Evolutionary conservation across 805 yeast species (phyloP).

Genomic region (Saccharomycopsis fibuligera): DNA sequence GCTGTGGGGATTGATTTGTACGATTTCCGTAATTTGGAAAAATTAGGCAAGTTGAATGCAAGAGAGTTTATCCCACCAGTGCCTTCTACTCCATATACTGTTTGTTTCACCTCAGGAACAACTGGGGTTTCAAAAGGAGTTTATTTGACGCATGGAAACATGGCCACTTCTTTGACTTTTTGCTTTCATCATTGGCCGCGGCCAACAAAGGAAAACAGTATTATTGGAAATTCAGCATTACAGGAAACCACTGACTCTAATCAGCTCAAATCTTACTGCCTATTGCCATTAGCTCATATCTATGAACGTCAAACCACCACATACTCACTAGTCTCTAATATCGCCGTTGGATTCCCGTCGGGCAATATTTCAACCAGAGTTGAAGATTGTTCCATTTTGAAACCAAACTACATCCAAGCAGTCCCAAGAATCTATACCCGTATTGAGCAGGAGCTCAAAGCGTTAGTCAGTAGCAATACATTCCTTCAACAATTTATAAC

Average conservation of each 20-base stretch:
- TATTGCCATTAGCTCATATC: slow-evolving; percentile 54
- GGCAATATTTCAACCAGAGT: slow-evolving; percentile 37
- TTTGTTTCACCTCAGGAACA: slow-evolving; percentile 69
- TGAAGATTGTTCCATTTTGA: slow-evolving; percentile 43
- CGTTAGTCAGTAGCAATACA: slow-evolving; percentile 34
- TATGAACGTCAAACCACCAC: slow-evolving; percentile 44
- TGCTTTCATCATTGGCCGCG: slow-evolving; percentile 27
- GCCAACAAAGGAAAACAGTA: slow-evolving; percentile 22
- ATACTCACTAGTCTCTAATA: slow-evolving; percentile 36
- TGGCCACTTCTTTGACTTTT: slow-evolving; percentile 33
- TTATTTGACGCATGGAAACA: slow-evolving; percentile 51
- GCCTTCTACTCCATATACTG: slow-evolving; percentile 42
- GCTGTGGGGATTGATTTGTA: slow-evolving; percentile 29
- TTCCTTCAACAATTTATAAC: slow-evolving; percentile 32
- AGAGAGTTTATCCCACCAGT: slow-evolving; percentile 36
- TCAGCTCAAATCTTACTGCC: slow-evolving; percentile 31
- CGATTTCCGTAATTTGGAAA: slow-evolving; percentile 28
- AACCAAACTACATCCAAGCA: slow-evolving; percentile 41
- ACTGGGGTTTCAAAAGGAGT: slow-evolving; percentile 84
- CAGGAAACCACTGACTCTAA: slow-evolving; percentile 13
- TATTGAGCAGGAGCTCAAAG: slow-evolving; percentile 32
- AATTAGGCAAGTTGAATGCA: slow-evolving; percentile 29
- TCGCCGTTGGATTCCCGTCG: slow-evolving; percentile 42
- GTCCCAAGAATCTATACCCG: slow-evolving; percentile 53
- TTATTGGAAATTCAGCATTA: slow-evolving; percentile 5